Conservation (phyloP, 2,329 filamentous ascomycete species). For the Sphaerostilbella broomeana region DNA sequence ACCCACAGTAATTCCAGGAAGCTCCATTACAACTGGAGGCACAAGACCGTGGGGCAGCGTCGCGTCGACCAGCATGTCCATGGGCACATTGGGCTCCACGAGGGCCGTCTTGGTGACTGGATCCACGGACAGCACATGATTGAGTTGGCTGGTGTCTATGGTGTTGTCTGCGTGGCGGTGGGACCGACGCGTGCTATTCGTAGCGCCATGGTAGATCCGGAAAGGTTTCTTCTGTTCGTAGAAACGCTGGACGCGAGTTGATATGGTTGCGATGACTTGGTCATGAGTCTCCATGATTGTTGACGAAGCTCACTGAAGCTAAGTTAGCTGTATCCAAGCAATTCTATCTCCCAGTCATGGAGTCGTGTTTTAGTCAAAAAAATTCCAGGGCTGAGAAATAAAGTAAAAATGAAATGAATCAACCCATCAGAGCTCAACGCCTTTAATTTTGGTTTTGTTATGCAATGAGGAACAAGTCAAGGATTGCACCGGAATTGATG, state of each 20-base stretch:
- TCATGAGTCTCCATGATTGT: conserved; percentile 38
- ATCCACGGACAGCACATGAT: conserved; percentile 57
- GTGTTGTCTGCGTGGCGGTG: conserved; percentile 44
- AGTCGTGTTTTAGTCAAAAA: too few relatives aligned
- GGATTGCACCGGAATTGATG: too few relatives aligned
- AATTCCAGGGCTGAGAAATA: too few relatives aligned
- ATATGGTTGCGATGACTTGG: conserved; percentile 36
- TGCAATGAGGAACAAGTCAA: too few relatives aligned
- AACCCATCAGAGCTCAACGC: neutral
- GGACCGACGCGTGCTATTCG: conserved; percentile 64
- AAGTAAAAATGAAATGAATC: too few relatives aligned
- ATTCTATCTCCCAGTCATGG: too few relatives aligned
- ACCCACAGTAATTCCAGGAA: conserved; percentile 64
- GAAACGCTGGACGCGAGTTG: conserved; percentile 38
- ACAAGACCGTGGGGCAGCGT: conserved; percentile 51
- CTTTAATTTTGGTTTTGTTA: neutral
- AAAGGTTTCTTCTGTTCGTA: conserved; percentile 46
- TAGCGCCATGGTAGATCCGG: conserved; percentile 71
- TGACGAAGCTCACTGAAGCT: neutral
- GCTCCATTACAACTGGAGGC: conserved; percentile 64
- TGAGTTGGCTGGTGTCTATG: conserved; percentile 60
- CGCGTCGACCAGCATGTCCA: conserved; percentile 56
- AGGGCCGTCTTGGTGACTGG: conserved; percentile 45
- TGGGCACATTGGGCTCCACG: conserved; percentile 65
- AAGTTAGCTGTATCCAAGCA: neutral